phyloP scores from a whole-genome alignment of 2,329 filamentous ascomycete species.

The Mycosphaerella sp. region DNA sequence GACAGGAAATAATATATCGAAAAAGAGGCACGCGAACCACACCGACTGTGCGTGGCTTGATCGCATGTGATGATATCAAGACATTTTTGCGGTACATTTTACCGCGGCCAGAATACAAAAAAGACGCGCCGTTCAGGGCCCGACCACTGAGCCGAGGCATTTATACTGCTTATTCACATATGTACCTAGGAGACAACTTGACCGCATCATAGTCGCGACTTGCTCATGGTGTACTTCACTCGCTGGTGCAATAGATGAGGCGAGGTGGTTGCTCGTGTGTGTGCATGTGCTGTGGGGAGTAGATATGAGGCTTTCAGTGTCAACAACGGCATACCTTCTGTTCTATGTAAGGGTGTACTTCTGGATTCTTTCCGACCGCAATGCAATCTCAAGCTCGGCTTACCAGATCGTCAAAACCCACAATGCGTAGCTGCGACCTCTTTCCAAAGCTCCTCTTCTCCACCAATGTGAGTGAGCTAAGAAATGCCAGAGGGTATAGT shows the following conservation, averaged over 20 bases:
- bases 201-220: no score
- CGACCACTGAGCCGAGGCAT: slow-evolving; percentile 6
- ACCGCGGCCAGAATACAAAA: neutral
- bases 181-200: no score
- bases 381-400: neutral
- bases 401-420: neutral
- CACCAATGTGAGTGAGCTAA: neutral
- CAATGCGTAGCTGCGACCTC: neutral
- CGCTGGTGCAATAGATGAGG: no score
- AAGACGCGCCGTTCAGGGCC: neutral
- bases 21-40: neutral
- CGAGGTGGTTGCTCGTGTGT: no score
- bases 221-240: no score
- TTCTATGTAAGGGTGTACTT: neutral
- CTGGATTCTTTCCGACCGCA: neutral
- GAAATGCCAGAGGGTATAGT: neutral
- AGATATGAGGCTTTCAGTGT: neutral
- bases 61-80: slow-evolving; percentile 9
- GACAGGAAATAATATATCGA: neutral
- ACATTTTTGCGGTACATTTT: neutral
- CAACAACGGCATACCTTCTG: neutral
- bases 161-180: neutral
- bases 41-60: neutral
- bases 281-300: no score
- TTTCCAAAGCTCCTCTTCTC: neutral